Evolutionary conservation across 305 asterid genomes (phyloP).

Genomic region (Plantago lanceolata): DNA sequence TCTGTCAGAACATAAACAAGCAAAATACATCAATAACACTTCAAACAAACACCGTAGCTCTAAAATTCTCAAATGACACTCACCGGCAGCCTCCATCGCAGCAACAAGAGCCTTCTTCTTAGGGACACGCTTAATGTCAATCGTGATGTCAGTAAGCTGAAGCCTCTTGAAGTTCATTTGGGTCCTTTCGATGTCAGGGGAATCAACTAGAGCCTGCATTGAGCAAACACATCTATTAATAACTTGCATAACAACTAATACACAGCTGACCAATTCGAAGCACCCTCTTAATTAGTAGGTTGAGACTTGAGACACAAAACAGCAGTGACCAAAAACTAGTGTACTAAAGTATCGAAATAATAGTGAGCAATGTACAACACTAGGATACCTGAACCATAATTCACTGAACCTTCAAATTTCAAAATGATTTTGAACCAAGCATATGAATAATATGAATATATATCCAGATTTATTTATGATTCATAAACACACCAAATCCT

Average conservation of each 20-base stretch:
- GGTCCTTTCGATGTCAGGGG: conserved; percentile 83
- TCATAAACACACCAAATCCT: too few species aligned
- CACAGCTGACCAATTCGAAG: too few species aligned
- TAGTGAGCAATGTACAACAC: too few species aligned
- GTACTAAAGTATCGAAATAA: too few species aligned
- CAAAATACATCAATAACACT: neutral
- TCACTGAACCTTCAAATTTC: too few species aligned
- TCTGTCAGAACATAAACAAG: conserved; percentile 33
- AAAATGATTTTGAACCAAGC: too few species aligned
- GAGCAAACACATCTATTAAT: neutral
- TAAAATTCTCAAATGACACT: conserved; percentile 13
- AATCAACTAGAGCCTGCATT: conserved; percentile 77
- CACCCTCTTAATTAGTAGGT: too few species aligned
- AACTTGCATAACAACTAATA: neutral
- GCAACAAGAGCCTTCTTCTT: conserved; percentile 74
- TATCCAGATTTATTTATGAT: too few species aligned
- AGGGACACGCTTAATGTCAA: conserved; percentile 76
- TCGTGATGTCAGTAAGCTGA: conserved; percentile 73
- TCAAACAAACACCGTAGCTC: neutral
- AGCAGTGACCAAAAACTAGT: too few species aligned
- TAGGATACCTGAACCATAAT: too few species aligned
- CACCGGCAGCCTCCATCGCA: conserved; percentile 93
- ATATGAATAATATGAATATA: too few species aligned
- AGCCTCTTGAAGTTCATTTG: conserved; percentile 94
- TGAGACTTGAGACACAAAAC: too few species aligned